Percentiles rank a stretch among this genome's conserved stretches.
phyloP scores from a whole-genome alignment of 2,329 filamentous ascomycete species.

The Trichoderma sp. region DNA sequence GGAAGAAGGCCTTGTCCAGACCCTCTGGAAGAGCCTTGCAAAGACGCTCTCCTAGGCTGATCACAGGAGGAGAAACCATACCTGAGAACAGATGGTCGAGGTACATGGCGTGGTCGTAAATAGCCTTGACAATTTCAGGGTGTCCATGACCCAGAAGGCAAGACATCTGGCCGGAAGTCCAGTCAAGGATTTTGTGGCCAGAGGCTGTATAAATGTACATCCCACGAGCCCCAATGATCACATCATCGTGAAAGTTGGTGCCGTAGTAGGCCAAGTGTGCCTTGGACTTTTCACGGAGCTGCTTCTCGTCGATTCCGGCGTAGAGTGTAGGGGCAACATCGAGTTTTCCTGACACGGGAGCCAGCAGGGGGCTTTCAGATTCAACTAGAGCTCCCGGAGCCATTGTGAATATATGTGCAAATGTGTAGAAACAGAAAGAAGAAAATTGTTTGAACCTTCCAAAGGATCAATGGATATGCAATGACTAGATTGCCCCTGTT shows the following conservation, averaged over 20 bases:
- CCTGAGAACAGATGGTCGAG: slow-evolving; percentile 59
- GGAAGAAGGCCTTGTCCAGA: slow-evolving; percentile 55
- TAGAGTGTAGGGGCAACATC: slow-evolving; percentile 24
- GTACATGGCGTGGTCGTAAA: slow-evolving; percentile 45
- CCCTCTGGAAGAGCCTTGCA: slow-evolving; percentile 46
- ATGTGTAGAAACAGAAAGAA: neutral
- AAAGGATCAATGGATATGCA: neutral
- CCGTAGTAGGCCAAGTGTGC: slow-evolving; percentile 30
- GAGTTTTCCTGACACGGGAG: slow-evolving; percentile 12
- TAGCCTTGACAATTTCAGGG: slow-evolving; percentile 54
- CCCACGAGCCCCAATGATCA: slow-evolving; percentile 44
- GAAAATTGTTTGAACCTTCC: neutral
- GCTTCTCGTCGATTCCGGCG: slow-evolving; percentile 22
- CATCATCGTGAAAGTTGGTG: slow-evolving; percentile 28
- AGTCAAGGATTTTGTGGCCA: slow-evolving; percentile 51
- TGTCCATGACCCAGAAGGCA: slow-evolving; percentile 57
- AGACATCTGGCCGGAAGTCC: slow-evolving; percentile 60
- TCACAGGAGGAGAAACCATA: slow-evolving; percentile 57
- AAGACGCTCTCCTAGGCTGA: slow-evolving; percentile 52
- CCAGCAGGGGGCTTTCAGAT: slow-evolving; percentile 12
- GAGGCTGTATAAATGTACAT: slow-evolving; percentile 45
- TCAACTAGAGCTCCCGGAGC: slow-evolving; percentile 24
- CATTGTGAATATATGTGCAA: slow-evolving; percentile 19
- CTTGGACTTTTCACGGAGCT: slow-evolving; percentile 25
- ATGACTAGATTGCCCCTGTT: neutral